Percentiles rank a stretch among this genome's conserved stretches.
These are phyloP conservation scores for Chaetomiaceae sp. DNA, from an alignment of 2,329 filamentous ascomycete species.

Conservation along the genomic window DNA sequence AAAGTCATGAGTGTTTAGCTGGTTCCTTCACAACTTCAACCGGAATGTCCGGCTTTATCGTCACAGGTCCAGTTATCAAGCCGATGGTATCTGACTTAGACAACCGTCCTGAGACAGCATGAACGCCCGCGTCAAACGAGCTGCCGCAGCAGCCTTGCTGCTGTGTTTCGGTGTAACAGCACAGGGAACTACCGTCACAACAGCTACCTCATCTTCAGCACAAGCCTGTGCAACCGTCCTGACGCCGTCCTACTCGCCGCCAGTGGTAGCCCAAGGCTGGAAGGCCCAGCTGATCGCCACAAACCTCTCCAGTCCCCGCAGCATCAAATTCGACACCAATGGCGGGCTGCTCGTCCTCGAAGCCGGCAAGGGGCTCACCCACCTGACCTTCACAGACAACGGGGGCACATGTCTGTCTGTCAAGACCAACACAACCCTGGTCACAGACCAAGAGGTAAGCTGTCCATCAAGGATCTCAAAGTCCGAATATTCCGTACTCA, in stretches of 20 bases:
- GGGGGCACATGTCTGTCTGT: constrained; percentile 36
- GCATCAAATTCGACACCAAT: constrained; percentile 42
- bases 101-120: background rate
- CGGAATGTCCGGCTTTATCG: background rate
- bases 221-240: constrained; percentile 27
- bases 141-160: constrained; percentile 17
- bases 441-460: constrained; percentile 1
- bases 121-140: constrained; percentile 5
- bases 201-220: background rate
- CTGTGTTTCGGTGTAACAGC: constrained; percentile 8
- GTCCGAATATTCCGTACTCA: background rate
- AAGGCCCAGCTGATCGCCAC: constrained; percentile 33
- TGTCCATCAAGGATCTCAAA: background rate
- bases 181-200: constrained; percentile 6
- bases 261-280: constrained; percentile 33
- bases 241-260: constrained; percentile 27
- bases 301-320: constrained; percentile 37
- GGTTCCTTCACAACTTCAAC: background rate
- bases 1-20: no score
- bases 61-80: background rate
- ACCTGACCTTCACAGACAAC: constrained; percentile 38
- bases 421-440: background rate
- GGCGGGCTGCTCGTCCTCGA: constrained; percentile 46
- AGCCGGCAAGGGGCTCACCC: constrained; percentile 38
- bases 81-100: background rate